phyloP scores from a whole-genome alignment of 306 rosid genomes.

The Dryas drummondii region DNA sequence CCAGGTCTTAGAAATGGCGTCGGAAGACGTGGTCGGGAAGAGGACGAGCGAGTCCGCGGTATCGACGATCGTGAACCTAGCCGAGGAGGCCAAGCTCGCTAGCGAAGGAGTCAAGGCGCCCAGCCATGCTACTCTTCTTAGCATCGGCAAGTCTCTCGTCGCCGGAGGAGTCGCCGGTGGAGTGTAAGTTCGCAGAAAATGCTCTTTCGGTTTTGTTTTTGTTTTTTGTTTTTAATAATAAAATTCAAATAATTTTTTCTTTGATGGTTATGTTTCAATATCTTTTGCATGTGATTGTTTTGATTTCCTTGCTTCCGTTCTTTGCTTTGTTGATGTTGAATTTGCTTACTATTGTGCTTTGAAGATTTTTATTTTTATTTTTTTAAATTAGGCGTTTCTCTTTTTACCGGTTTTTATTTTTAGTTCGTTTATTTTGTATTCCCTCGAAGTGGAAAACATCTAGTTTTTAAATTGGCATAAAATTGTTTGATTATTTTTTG shows the following conservation, averaged over 20 bases:
- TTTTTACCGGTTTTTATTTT: not conserved
- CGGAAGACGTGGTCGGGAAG: constrained; percentile 39
- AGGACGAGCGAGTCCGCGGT: constrained; percentile 37
- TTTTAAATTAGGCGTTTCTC: not conserved
- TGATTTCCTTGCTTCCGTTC: too few relatives aligned
- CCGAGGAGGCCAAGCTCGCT: constrained; percentile 45
- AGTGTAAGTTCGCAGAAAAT: constrained; percentile 49
- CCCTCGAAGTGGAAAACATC: not conserved
- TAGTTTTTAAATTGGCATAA: not conserved
- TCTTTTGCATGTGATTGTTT: not conserved
- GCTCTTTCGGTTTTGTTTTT: not conserved
- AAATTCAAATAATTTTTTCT: not conserved
- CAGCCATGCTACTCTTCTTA: constrained; percentile 35
- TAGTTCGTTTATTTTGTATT: not conserved
- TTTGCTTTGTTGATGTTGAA: too few relatives aligned
- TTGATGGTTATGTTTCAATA: not conserved
- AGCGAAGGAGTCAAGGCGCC: constrained; percentile 51
- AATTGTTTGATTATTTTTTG: not conserved
- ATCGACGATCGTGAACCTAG: constrained; percentile 41
- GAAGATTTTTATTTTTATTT: too few relatives aligned
- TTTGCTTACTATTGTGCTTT: too few relatives aligned
- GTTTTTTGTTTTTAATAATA: not conserved
- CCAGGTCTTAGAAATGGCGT: constrained; percentile 41
- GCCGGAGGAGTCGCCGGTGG: constrained; percentile 82
- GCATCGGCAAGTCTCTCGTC: constrained; percentile 60